Conservation (phyloP, 129 eudicot species). For the Flaveria brownii region DNA sequence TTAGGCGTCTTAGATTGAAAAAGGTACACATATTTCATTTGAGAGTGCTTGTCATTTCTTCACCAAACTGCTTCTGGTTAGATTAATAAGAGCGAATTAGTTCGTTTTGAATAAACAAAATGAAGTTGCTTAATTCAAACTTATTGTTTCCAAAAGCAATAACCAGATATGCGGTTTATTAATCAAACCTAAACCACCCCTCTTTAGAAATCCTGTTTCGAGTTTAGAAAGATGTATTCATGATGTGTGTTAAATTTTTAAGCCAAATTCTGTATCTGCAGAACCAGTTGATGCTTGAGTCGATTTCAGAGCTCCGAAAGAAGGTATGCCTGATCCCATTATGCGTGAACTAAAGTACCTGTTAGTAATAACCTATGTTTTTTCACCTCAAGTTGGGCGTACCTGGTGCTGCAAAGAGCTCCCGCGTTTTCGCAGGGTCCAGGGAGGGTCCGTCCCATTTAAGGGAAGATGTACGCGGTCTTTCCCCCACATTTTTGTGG, state of each 20-base stretch:
- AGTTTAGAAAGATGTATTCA: too few species aligned
- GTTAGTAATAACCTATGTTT: not conserved
- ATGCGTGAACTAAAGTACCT: not conserved
- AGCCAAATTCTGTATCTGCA: conserved; percentile 39
- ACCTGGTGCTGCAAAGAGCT: too few species aligned
- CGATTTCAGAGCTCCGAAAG: conserved; percentile 77
- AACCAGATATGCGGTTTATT: too few species aligned
- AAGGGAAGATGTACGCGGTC: too few species aligned
- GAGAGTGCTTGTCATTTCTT: not conserved
- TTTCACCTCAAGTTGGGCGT: not conserved
- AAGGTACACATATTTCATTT: conserved; percentile 48
- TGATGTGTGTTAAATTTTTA: not conserved
- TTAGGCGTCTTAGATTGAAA: conserved; percentile 65
- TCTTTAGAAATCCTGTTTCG: too few species aligned
- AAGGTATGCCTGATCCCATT: conserved; percentile 43
- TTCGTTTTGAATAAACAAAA: not conserved
- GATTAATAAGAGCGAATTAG: not conserved
- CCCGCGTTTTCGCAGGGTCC: too few species aligned
- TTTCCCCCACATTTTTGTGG: too few species aligned
- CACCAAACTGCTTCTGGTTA: too few species aligned
- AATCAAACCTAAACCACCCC: not conserved
- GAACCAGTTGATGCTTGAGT: conserved; percentile 80
- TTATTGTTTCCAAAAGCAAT: too few species aligned
- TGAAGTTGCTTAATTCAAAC: too few species aligned
- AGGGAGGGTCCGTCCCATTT: too few species aligned